Evolutionary conservation across 2,329 filamentous ascomycete species (phyloP), one percentile per base, ranked within the genome.

Genomic region (Phymatotrichopsis omnivora): DNA sequence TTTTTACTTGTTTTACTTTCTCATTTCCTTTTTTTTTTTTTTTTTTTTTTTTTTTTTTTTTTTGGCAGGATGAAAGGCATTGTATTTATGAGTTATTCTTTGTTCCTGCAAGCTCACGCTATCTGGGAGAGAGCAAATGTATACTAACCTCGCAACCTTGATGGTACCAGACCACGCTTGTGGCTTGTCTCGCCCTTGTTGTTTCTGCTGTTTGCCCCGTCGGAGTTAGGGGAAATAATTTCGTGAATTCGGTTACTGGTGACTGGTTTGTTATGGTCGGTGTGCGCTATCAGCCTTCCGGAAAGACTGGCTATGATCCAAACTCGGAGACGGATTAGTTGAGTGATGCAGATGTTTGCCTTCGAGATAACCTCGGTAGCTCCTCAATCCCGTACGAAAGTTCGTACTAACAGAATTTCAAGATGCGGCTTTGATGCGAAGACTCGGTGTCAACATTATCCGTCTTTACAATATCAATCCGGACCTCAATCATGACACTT

Each of bases 401-500:
- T 45, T n/a, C n/a, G n/a, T n/a, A 28, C 38, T 44, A 29, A 36
- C 24, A 14, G 23, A 22, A 34, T 19, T 10, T 16, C 16, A 42
- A 39, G 28, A 48, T 42, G 42, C 45, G 25, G 44, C 34, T 14
- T 7, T 35, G 17, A 46, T 98, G 57, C 64, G 75, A 63, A 70
- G 85, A 64, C 75, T 95, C 51, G 73, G 78, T 54, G 94, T 86
- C 66, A 98, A 98, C 70, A 79, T 80, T 59, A 89, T 98, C 65
- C 89, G 91, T 65, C 86, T 91, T 45, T 98, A 98, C 65, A 86
- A 87, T 59, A 77, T 98, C 60, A 76, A 96, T 68, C 84, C 89
- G n/a, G 75, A 71, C 11, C 64, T 72, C 56, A 72, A 93, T 67
- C 91, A 98, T 69, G 71, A 74, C 45, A 73, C 71, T 42, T 96